Percentiles rank a stretch among this genome's conserved stretches.
Conservation (phyloP, 768 basidiomycete genomes). For the Serendipita indica region DNA sequence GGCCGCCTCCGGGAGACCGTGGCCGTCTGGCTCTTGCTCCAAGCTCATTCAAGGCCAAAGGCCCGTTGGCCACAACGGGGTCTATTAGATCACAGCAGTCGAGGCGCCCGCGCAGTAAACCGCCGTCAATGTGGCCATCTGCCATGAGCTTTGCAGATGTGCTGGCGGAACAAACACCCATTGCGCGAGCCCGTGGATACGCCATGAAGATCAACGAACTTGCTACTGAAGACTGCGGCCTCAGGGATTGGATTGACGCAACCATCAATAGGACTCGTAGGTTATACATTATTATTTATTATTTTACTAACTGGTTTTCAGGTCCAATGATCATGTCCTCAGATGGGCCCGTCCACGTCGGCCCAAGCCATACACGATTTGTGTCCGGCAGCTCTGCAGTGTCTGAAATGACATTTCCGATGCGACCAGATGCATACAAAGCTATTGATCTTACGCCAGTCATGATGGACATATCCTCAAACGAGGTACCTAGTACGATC, state of each 20-base stretch:
- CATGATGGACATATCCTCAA: slow-evolving; percentile 32
- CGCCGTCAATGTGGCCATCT: slow-evolving; percentile 22
- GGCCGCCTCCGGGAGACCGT: neutral
- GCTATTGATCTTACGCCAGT: slow-evolving; percentile 57
- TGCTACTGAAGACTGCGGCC: slow-evolving; percentile 55
- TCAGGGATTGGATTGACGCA: slow-evolving; percentile 58
- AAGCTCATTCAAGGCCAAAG: slow-evolving; percentile 20
- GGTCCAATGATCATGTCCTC: neutral
- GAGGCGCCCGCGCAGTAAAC: slow-evolving; percentile 20
- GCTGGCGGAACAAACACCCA: slow-evolving; percentile 33
- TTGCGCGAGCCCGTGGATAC: slow-evolving; percentile 60
- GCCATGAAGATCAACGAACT: slow-evolving; percentile 75
- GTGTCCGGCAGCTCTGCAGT: slow-evolving; percentile 56
- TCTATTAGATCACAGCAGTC: slow-evolving; percentile 17
- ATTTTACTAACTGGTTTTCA: neutral
- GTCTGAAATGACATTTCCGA: slow-evolving; percentile 67
- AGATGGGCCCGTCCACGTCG: neutral
- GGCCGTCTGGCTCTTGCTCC: neutral
- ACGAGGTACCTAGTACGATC: slow-evolving; percentile 37
- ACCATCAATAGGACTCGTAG: slow-evolving; percentile 38
- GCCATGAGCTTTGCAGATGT: slow-evolving; percentile 64
- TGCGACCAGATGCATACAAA: slow-evolving; percentile 57
- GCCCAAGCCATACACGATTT: slow-evolving; percentile 37
- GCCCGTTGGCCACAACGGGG: slow-evolving; percentile 24
- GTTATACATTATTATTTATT: slow-evolving; percentile 15